Base-by-base conservation (phyloP, 768 basidiomycete genomes). In the Pluteus cervinus region DNA sequence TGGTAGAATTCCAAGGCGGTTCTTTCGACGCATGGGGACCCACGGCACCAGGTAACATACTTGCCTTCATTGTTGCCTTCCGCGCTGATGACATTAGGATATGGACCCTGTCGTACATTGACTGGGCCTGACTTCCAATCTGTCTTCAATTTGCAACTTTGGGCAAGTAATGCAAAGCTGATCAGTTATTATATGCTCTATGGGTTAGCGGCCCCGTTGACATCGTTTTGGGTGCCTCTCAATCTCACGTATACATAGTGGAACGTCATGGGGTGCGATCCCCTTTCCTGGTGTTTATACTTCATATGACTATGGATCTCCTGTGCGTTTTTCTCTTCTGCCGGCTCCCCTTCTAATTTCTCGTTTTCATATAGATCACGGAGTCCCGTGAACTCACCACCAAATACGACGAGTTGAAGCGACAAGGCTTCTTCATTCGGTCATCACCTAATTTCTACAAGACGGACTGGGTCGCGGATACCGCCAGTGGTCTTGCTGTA, bases 131-230 rank as follows among this genome's bases (percentile, higher is more conserved):
- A 81, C 49, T 89, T 87, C 57, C 70, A 79, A 57, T 81, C 77
- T 28, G 89, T 90, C 5, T 90, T 88, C 57, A 77, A 91, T 48
- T 69, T 76, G 40, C 65, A 83, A 36, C 66, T 86, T 30, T 87
- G 82, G 81, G 86, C 87, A 7, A 71, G 74, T 33, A 90, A 89
- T 56, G 83, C 77, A 2, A 91, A 89, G 50, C 49, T 91, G 30
- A 76, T 89, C 41, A 87, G 75, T 49, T 86, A 84, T 44, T 91
- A 91, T 57, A 90, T 91, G 89, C 47, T 87, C 37, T 87, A 78
- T 48, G 86, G 82, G 82, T 82, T 53, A 42, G 61, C 28, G 2
- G 36, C 2, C 8, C 17, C 3, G 10, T 22, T 2, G 9, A 24
- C 24, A n/a, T n/a, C n/a, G n/a, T n/a, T n/a, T n/a, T n/a, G n/a